Evolutionary conservation across 768 basidiomycete species (phyloP).

Genomic region (Podaxis sp.): DNA sequence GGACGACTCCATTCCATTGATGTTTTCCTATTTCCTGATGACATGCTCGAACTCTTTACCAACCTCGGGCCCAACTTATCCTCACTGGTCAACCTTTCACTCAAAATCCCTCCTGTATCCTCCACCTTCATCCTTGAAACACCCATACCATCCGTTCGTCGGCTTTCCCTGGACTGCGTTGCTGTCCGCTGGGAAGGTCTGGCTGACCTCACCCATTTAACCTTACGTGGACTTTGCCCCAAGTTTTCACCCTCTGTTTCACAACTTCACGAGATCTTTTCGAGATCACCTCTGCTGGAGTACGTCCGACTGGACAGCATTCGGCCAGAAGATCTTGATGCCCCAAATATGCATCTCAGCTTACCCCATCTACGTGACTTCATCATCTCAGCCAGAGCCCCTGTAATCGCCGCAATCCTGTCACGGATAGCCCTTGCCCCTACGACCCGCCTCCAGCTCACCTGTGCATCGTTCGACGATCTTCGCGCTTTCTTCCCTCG

Average conservation of each 20-base stretch:
- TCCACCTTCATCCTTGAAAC: slow-evolving; percentile 23
- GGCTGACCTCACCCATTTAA: slow-evolving; percentile 31
- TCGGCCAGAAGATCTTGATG: slow-evolving; percentile 17
- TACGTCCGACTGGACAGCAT: slow-evolving; percentile 32
- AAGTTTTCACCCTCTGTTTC: slow-evolving; percentile 32
- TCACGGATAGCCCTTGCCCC: slow-evolving; percentile 22
- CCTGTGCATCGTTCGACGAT: slow-evolving; percentile 25
- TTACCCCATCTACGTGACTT: slow-evolving; percentile 31
- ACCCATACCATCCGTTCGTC: slow-evolving; percentile 30
- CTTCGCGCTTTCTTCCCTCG: slow-evolving; percentile 29
- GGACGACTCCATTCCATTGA: slow-evolving; percentile 33
- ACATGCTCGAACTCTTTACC: slow-evolving; percentile 32
- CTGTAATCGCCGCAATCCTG: slow-evolving; percentile 28
- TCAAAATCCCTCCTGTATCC: slow-evolving; percentile 33
- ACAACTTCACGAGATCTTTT: slow-evolving; percentile 33
- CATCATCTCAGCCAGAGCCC: slow-evolving; percentile 27
- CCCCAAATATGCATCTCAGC: slow-evolving; percentile 15
- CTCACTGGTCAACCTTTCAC: slow-evolving; percentile 31
- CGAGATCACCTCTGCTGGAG: slow-evolving; percentile 33
- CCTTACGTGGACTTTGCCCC: slow-evolving; percentile 31
- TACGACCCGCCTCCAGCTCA: slow-evolving; percentile 29
- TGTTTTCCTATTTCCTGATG: slow-evolving; percentile 34
- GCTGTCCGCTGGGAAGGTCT: slow-evolving; percentile 35
- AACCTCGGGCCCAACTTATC: slow-evolving; percentile 26
- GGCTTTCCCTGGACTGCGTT: slow-evolving; percentile 34